Conservation (phyloP, 2,329 filamentous ascomycete genomes). For the Penicillium fuscoglaucum region DNA sequence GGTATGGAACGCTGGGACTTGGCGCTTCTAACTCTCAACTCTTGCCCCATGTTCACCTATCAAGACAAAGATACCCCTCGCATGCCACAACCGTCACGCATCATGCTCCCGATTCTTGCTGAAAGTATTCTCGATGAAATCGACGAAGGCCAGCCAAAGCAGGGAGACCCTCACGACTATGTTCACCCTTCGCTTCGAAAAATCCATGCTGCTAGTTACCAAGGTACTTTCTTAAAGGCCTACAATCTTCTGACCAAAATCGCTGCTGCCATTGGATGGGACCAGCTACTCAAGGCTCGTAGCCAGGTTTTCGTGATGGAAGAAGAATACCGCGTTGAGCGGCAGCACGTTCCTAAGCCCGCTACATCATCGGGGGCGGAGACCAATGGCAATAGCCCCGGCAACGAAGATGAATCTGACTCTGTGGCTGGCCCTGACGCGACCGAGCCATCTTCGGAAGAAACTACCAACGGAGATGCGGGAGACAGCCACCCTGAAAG, state of each 20-base stretch:
- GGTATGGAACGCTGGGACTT: slow-evolving; percentile 95
- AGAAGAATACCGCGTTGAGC: slow-evolving; percentile 90
- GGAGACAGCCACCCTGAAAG: slow-evolving; percentile 31
- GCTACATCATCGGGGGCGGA: slow-evolving; percentile 63
- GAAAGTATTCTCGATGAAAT: slow-evolving; percentile 95
- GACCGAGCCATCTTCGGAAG: slow-evolving; percentile 26
- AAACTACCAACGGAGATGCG: slow-evolving; percentile 35
- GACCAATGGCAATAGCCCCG: slow-evolving; percentile 37
- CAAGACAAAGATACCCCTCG: slow-evolving; percentile 95
- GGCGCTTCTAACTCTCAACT: slow-evolving; percentile 91
- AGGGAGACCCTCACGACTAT: slow-evolving; percentile 76
- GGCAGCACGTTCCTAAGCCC: slow-evolving; percentile 63
- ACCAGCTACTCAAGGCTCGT: slow-evolving; percentile 87
- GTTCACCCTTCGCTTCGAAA: slow-evolving; percentile 85
- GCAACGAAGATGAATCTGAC: slow-evolving; percentile 29
- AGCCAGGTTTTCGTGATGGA: slow-evolving; percentile 99
- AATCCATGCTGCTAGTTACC: slow-evolving; percentile 83
- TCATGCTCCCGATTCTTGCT: slow-evolving; percentile 80
- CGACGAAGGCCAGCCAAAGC: slow-evolving; percentile 74
- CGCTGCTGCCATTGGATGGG: slow-evolving; percentile 96
- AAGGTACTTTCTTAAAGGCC: slow-evolving; percentile 92
- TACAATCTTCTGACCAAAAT: slow-evolving; percentile 94
- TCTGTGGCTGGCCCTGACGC: slow-evolving; percentile 23
- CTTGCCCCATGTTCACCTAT: slow-evolving; percentile 99
- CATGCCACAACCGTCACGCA: slow-evolving; percentile 88